Evolutionary conservation across 2,329 filamentous ascomycete genomes (phyloP).

Genomic region (Metarhizium sp.): DNA sequence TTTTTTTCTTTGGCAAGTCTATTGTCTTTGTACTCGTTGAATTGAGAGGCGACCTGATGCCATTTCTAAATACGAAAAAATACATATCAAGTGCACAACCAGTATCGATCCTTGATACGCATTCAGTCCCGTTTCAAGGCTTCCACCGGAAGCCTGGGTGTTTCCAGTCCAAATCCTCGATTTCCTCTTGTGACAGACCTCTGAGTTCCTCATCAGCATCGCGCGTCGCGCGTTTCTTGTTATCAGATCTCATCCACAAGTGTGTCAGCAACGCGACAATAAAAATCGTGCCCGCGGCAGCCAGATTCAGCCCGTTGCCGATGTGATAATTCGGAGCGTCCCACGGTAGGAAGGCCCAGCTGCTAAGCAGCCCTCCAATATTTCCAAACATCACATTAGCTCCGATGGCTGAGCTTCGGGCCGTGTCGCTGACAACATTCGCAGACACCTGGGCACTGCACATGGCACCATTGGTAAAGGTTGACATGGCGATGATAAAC

Average conservation of each 20-base stretch:
- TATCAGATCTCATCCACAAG: constrained; percentile 54
- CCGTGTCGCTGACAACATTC: constrained; percentile 63
- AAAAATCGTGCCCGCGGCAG: constrained; percentile 41
- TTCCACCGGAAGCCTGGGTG: constrained; percentile 57
- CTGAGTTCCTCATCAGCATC: constrained; percentile 35
- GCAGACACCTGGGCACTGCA: constrained; percentile 59
- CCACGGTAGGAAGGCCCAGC: constrained; percentile 54
- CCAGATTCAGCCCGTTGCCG: constrained; percentile 62
- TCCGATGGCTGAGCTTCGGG: constrained; percentile 56
- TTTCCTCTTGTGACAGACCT: constrained; percentile 40
- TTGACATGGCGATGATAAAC: constrained; percentile 57
- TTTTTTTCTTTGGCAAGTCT: too few relatives aligned
- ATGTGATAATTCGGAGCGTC: constrained; percentile 60
- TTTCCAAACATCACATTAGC: constrained; percentile 63
- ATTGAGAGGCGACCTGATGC: too few relatives aligned
- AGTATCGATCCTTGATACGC: too few relatives aligned
- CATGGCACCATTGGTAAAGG: constrained; percentile 54
- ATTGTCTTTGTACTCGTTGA: too few relatives aligned
- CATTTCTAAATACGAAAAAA: too few relatives aligned
- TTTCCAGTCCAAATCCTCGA: constrained; percentile 55
- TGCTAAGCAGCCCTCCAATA: constrained; percentile 57
- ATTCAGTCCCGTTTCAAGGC: constrained; percentile 9
- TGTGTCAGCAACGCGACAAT: constrained; percentile 37
- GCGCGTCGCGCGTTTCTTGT: constrained; percentile 29
- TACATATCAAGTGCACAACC: too few relatives aligned